A percentile compares a stretch with the other conserved stretches of the same genome.
Evolutionary conservation across 1,139 yeast species (phyloP).

Genomic region (Kodamaea derodonti): DNA sequence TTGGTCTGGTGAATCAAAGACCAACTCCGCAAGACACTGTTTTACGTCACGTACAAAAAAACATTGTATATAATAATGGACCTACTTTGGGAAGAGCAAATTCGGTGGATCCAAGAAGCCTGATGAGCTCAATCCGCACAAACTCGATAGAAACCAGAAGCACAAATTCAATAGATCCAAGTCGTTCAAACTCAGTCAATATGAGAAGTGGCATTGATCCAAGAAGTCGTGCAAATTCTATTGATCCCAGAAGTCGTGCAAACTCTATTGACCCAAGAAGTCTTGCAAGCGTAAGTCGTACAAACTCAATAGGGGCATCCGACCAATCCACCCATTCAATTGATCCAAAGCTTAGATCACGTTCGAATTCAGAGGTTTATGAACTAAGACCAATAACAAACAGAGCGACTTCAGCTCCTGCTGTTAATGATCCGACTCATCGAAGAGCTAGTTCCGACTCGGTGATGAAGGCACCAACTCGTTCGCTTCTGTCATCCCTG

Average conservation of each 20-base stretch:
- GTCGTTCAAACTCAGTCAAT: background rate
- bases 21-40: constrained; percentile 3
- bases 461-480: background rate
- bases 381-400: background rate
- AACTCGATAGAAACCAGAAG: background rate
- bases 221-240: too few species aligned
- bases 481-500: background rate
- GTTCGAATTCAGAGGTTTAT: background rate
- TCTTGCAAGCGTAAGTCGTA: too few species aligned
- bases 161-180: background rate
- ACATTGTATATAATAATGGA: constrained; percentile 17
- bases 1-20: constrained; percentile 12
- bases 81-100: background rate
- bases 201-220: too few species aligned
- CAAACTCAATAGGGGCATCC: too few species aligned
- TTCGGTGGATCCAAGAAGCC: background rate
- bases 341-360: background rate
- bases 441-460: background rate
- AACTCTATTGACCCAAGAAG: background rate
- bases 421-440: background rate
- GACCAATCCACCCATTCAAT: too few species aligned
- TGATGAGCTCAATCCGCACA: too few species aligned
- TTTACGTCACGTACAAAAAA: constrained; percentile 9
- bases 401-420: constrained; percentile 6
- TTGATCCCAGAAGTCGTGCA: too few species aligned